Evolutionary conservation across 257 asterid genomes (phyloP).

Genomic region (Ligustrum vulgare): DNA sequence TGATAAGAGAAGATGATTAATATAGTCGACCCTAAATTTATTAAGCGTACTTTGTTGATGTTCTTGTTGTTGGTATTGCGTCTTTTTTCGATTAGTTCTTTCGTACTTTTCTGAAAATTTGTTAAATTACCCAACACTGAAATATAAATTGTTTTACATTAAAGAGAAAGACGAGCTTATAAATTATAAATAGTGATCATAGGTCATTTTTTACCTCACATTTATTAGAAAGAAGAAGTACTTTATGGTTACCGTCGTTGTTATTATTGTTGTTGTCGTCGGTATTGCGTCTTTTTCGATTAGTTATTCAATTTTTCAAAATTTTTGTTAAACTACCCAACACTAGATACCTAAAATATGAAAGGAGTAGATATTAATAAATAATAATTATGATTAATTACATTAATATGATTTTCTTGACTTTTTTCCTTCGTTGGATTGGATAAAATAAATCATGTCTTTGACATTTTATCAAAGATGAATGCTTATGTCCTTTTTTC

Average conservation of each 20-base stretch:
- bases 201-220: not conserved
- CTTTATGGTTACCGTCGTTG: not conserved
- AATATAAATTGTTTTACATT: no score
- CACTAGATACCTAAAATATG: no score
- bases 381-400: not conserved
- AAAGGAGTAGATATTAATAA: not conserved
- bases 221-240: no score
- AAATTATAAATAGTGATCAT: not conserved
- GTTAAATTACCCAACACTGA: no score
- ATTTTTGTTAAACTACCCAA: not conserved
- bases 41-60: not conserved
- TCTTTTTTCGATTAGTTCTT: not conserved
- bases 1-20: not conserved
- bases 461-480: not conserved
- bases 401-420: not conserved
- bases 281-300: no score
- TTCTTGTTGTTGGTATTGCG: no score
- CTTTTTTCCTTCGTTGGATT: not conserved
- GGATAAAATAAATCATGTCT: not conserved
- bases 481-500: not conserved
- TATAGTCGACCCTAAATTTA: not conserved
- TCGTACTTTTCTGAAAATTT: not conserved
- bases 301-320: no score
- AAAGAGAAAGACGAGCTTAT: not conserved
- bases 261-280: no score